phyloP scores from a whole-genome alignment of 257 asterid species.

The Fraxinus cuspidata region DNA sequence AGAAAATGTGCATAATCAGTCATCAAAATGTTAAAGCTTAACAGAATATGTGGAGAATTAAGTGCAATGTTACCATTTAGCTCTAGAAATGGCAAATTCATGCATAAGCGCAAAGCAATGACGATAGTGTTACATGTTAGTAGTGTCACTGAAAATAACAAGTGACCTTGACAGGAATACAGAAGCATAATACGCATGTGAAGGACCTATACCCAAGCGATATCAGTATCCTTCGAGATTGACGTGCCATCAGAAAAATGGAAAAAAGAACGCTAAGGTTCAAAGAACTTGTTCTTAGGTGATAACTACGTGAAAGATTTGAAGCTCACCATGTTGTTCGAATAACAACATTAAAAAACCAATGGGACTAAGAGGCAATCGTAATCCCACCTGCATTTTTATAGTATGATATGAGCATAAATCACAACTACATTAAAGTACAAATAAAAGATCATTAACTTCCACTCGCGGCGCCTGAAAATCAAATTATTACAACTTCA shows the following conservation, averaged over 20 bases:
- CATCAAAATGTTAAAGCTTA: not conserved
- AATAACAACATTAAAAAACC: constrained; percentile 71
- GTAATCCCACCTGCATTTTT: constrained; percentile 68
- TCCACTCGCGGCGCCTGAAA: not conserved
- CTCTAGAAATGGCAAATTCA: not conserved
- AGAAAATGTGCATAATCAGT: constrained; percentile 12
- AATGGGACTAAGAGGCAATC: constrained; percentile 70
- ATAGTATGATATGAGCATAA: constrained; percentile 2
- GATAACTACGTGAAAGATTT: not conserved
- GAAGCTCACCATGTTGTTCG: constrained; percentile 85
- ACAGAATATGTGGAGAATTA: not conserved
- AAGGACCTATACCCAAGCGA: not conserved
- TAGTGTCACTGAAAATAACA: not conserved
- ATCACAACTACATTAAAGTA: constrained; percentile 1
- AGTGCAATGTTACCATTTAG: not conserved
- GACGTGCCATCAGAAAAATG: not conserved
- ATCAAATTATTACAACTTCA: not conserved
- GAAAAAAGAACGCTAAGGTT: not conserved
- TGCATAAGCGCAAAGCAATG: not conserved
- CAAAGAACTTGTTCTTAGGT: not conserved
- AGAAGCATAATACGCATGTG: constrained; percentile 1
- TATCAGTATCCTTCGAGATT: not conserved
- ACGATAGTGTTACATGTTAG: not conserved
- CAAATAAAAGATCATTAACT: constrained; percentile 12
- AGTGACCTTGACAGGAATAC: not conserved